Base-by-base conservation (phyloP, 169 alveolate species). In the Plasmodium malariae region DNA sequence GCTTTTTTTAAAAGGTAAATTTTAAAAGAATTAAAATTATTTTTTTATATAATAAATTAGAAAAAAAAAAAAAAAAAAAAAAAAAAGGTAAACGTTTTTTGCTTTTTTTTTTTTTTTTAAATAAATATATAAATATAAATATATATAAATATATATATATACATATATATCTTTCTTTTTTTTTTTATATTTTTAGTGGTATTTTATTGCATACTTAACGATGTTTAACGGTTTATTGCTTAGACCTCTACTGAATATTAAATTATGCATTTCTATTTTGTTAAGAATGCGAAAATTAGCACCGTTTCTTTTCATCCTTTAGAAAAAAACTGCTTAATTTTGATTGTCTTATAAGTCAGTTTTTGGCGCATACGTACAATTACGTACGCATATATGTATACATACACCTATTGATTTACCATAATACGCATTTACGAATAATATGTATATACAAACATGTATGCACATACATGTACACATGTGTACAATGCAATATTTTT, bases 281-380 rank as follows among this genome's bases (percentile, higher is more conserved):
- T 62, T 30, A 62, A 62, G 4, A 62, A 62, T 62, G 49, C 48
- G 32, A 54, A 54, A 54, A 5, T 14, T 3, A 19, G 17, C 24
- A 9, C 65, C 65, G 11, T 54, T 54, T 21, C 24, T 5, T 19
- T 14, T 54, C 11, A 54, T 54, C 14, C 17, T 19, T 54, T 28
- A 62, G 32, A 28, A 62, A 34, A 32, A 62, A 32, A 11, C 7
- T 24, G 48, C 28, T 30, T 30, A 28, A 30, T 62, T 34, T 62
- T 62, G 3, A 62, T 62, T 62, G 72, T 62, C 72, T 62, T 62
- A 62, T 49, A 62, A 62, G 65, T n/a, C n/a, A n/a, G n/a, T n/a
- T n/a, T n/a, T n/a, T n/a, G n/a, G n/a, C n/a, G n/a, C n/a, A n/a
- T n/a, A n/a, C n/a, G n/a, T n/a, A n/a, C n/a, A n/a, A n/a, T n/a